Percentiles rank a stretch among this genome's conserved stretches.
These are phyloP conservation scores for Nannochloropsis salina DNA, from an alignment of 108 stramenopile species.

Conservation along the genomic window DNA sequence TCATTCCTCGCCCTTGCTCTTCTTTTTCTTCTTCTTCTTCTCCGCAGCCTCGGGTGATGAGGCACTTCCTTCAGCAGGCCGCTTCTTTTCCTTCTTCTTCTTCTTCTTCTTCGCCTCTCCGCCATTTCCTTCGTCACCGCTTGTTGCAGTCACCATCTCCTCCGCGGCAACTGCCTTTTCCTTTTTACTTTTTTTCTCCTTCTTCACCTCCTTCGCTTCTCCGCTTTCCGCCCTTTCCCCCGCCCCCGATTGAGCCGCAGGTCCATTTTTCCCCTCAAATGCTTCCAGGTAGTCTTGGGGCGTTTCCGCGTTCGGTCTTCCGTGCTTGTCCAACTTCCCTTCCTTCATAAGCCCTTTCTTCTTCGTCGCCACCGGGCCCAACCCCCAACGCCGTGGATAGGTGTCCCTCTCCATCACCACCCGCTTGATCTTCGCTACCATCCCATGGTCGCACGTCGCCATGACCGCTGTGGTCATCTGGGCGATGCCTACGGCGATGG, in stretches of 20 bases:
- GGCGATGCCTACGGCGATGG: slow-evolving; percentile 95
- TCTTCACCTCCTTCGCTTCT: slow-evolving; percentile 38
- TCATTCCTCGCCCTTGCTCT: slow-evolving; percentile 36
- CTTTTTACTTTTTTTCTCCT: slow-evolving; percentile 35
- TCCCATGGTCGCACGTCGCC: slow-evolving; percentile 98
- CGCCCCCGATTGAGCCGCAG: background rate
- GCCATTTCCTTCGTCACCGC: slow-evolving; percentile 12
- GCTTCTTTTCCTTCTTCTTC: slow-evolving; percentile 46
- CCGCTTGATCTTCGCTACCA: slow-evolving; percentile 98
- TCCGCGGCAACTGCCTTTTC: slow-evolving; percentile 48
- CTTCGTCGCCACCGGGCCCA: slow-evolving; percentile 94
- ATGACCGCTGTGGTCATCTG: slow-evolving; percentile 99
- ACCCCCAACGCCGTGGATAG: slow-evolving; percentile 96
- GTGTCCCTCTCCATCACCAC: slow-evolving; percentile 99
- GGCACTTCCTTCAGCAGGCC: background rate
- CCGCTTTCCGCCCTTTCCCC: background rate
- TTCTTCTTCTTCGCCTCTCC: slow-evolving; percentile 36
- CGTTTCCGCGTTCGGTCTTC: slow-evolving; percentile 91
- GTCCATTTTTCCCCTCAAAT: slow-evolving; percentile 52
- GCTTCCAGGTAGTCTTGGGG: slow-evolving; percentile 80
- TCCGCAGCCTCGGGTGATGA: slow-evolving; percentile 39
- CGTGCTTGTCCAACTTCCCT: slow-evolving; percentile 96
- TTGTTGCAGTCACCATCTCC: background rate
- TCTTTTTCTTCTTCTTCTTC: slow-evolving; percentile 53
- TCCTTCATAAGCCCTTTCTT: slow-evolving; percentile 96